These are phyloP conservation scores for Globisporangium uncinulatum DNA, from an alignment of 352 stramenopile species.

Conservation along the genomic window DNA sequence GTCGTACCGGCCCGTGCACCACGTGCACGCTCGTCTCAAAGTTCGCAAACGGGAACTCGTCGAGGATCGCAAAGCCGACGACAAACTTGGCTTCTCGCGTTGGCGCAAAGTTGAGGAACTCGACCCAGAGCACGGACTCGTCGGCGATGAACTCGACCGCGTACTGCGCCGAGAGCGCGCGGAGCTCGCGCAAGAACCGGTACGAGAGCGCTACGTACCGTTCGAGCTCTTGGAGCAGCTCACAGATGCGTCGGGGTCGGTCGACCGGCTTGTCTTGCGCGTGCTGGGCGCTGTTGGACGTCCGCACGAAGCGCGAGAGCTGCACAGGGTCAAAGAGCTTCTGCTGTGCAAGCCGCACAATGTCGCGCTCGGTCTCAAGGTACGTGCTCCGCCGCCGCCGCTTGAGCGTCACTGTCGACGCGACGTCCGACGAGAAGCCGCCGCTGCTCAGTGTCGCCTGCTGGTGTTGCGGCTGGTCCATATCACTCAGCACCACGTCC, in stretches of 20 bases:
- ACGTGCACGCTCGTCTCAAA: conserved; percentile 38
- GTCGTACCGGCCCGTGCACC: conserved; percentile 42
- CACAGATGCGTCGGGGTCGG: conserved; percentile 22
- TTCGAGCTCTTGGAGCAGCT: conserved; percentile 43
- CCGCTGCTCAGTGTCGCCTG: not conserved
- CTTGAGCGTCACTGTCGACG: conserved; percentile 20
- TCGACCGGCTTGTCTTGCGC: conserved; percentile 17
- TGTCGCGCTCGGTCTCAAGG: conserved; percentile 32
- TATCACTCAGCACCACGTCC: conserved; percentile 22
- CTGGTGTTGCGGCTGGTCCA: not conserved
- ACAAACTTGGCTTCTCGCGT: conserved; percentile 28
- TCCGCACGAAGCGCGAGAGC: conserved; percentile 20
- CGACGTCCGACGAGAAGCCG: conserved; percentile 18
- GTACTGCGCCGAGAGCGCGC: conserved; percentile 49
- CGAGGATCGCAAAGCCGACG: conserved; percentile 45
- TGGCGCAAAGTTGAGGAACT: conserved; percentile 59
- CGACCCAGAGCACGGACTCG: conserved; percentile 42
- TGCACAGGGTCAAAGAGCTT: conserved; percentile 40
- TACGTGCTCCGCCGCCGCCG: conserved; percentile 21
- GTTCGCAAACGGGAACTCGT: conserved; percentile 47
- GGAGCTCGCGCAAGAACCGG: conserved; percentile 50
- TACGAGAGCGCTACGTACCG: conserved; percentile 45
- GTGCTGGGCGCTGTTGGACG: conserved; percentile 7
- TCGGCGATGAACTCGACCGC: conserved; percentile 38
- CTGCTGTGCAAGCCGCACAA: conserved; percentile 41